Conservation (phyloP, 805 yeast species). For the Saccharomycopsis oosterbeekiorum region DNA sequence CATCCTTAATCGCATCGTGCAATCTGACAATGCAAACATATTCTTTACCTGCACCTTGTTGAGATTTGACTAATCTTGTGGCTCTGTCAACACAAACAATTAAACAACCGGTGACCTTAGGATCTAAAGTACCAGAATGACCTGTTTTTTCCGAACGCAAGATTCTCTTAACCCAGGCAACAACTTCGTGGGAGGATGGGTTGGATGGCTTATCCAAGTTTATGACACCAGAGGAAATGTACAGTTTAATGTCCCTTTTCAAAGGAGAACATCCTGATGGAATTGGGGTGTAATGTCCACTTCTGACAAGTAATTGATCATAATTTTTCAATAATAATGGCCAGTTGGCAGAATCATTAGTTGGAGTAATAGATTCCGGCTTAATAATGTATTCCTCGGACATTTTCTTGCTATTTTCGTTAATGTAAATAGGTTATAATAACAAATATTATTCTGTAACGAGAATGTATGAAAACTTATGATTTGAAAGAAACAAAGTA, state of each 20-base stretch:
- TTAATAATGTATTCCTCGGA: slow-evolving; percentile 70
- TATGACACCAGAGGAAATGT: slow-evolving; percentile 90
- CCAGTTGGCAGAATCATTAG: slow-evolving; percentile 89
- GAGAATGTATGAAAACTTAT: no score
- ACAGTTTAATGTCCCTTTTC: slow-evolving; percentile 85
- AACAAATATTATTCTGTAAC: background rate
- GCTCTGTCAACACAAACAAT: slow-evolving; percentile 98
- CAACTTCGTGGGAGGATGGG: slow-evolving; percentile 98
- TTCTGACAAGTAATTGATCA: slow-evolving; percentile 88
- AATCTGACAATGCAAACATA: slow-evolving; percentile 95
- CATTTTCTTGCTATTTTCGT: slow-evolving; percentile 28
- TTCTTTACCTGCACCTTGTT: slow-evolving; percentile 99
- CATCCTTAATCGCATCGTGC: slow-evolving; percentile 87
- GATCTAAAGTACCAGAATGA: slow-evolving; percentile 98
- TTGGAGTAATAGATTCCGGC: slow-evolving; percentile 73
- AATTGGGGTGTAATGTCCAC: slow-evolving; percentile 95
- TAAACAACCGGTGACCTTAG: slow-evolving; percentile 96
- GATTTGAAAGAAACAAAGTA: no score
- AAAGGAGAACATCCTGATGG: slow-evolving; percentile 93
- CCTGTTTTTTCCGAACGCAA: slow-evolving; percentile 95
- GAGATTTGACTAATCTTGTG: slow-evolving; percentile 94
- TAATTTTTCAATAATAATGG: slow-evolving; percentile 88
- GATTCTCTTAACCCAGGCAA: slow-evolving; percentile 97
- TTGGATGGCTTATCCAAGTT: slow-evolving; percentile 97
- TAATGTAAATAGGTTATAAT: no score